Percentiles rank a stretch among this genome's conserved stretches.
phyloP scores from a whole-genome alignment of 2,329 filamentous ascomycete genomes.

The Cercospora sojina region DNA sequence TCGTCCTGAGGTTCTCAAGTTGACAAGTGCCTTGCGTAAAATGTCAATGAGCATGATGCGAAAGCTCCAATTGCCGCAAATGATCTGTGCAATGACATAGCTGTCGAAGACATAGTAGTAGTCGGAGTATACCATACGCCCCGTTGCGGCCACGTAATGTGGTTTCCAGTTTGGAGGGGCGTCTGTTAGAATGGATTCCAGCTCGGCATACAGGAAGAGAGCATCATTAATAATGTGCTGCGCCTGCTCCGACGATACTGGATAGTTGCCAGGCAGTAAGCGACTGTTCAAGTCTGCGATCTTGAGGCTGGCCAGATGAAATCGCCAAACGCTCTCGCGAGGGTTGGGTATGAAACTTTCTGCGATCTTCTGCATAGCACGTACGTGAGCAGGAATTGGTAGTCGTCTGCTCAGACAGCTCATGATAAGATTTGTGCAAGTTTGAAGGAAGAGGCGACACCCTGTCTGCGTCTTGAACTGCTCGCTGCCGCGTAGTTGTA shows the following conservation, averaged over 20 bases:
- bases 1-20: slow-evolving; percentile 4
- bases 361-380: slow-evolving; percentile 15
- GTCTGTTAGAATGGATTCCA: slow-evolving; percentile 17
- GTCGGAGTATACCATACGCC: slow-evolving; percentile 18
- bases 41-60: slow-evolving; percentile 22
- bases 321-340: slow-evolving; percentile 19
- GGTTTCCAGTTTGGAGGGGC: slow-evolving; percentile 19
- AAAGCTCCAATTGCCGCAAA: slow-evolving; percentile 19
- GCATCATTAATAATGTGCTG: slow-evolving; percentile 13
- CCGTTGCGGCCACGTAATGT: slow-evolving; percentile 9
- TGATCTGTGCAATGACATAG: slow-evolving; percentile 20
- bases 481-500: slow-evolving; percentile 20
- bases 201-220: slow-evolving; percentile 15
- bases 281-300: slow-evolving; percentile 19
- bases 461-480: slow-evolving; percentile 21
- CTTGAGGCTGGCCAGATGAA: slow-evolving; percentile 14
- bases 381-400: slow-evolving; percentile 19
- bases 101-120: slow-evolving; percentile 23
- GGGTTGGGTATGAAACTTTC: slow-evolving; percentile 17
- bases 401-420: slow-evolving; percentile 19
- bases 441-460: slow-evolving; percentile 21
- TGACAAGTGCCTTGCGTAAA: slow-evolving; percentile 16
- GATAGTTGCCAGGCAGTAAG: slow-evolving; percentile 21
- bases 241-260: slow-evolving; percentile 7
- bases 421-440: slow-evolving; percentile 19